Conservation (phyloP, 2,329 filamentous ascomycete species). For the Ophiosphaerella korrae region DNA sequence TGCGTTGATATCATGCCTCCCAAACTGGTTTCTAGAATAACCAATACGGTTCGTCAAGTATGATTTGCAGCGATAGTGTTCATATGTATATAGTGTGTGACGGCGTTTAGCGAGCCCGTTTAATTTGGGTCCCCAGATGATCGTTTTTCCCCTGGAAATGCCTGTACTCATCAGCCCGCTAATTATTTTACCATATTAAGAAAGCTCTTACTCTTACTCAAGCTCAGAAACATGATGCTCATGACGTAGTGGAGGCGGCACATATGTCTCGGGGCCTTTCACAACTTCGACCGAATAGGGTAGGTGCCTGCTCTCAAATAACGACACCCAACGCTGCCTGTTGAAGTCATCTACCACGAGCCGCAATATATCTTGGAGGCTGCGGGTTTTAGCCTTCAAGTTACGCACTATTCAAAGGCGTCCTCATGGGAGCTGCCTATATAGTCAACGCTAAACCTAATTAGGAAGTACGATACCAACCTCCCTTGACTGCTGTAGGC, state of each 20-base stretch:
- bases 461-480: no score
- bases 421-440: no score
- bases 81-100: slow-evolving; percentile 17
- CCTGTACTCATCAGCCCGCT: slow-evolving; percentile 5
- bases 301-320: no score
- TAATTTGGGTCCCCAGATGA: slow-evolving; percentile 17
- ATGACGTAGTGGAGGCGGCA: not conserved
- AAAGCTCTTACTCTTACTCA: slow-evolving; percentile 7
- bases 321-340: no score
- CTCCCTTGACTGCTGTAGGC: no score
- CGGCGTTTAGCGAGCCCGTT: slow-evolving; percentile 13
- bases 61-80: slow-evolving; percentile 7
- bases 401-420: no score
- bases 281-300: no score
- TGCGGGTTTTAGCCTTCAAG: no score
- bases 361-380: no score
- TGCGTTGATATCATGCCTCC: slow-evolving; percentile 2
- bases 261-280: no score
- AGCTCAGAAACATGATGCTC: not conserved
- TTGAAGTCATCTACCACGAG: no score
- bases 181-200: slow-evolving; percentile 20
- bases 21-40: not conserved
- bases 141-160: slow-evolving; percentile 7
- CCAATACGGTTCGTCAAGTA: slow-evolving; percentile 1
- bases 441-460: no score